Evolutionary conservation across 2,329 filamentous ascomycete species (phyloP).

Genomic region (Xylaria sp.): DNA sequence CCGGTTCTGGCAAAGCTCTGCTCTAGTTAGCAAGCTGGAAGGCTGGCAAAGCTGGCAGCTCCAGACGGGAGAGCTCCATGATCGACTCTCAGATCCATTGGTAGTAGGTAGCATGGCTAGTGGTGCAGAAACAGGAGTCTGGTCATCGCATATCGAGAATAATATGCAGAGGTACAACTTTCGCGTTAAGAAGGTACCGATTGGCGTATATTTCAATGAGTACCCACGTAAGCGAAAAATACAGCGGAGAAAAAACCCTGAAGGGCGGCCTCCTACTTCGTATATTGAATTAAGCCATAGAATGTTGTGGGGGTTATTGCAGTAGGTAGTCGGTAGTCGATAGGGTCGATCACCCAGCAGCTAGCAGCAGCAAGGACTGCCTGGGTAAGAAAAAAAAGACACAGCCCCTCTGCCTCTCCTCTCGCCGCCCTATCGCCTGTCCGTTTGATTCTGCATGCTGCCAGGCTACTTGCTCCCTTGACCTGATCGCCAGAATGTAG

Average conservation of each 20-base stretch:
- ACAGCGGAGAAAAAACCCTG: background rate
- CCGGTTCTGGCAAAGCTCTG: constrained; percentile 21
- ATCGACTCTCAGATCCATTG: background rate
- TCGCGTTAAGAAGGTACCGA: constrained; percentile 8
- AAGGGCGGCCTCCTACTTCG: constrained; percentile 12
- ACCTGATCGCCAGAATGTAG: too few relatives aligned
- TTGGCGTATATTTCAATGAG: background rate
- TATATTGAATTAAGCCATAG: too few relatives aligned
- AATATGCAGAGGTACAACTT: background rate
- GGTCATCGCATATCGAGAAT: constrained; percentile 10
- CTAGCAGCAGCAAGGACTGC: background rate
- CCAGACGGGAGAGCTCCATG: background rate
- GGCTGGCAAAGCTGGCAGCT: background rate
- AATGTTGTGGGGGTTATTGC: too few relatives aligned
- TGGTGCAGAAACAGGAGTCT: constrained; percentile 6
- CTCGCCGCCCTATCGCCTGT: too few relatives aligned
- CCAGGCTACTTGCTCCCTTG: too few relatives aligned
- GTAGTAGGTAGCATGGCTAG: constrained; percentile 2
- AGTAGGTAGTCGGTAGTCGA: too few relatives aligned
- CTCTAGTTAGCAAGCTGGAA: constrained; percentile 1
- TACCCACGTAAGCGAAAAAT: background rate
- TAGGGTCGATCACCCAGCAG: background rate
- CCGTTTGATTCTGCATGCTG: too few relatives aligned
- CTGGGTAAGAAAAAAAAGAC: background rate
- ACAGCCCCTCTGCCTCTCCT: background rate